These are phyloP conservation scores for Bromus sterilis DNA, from an alignment of 176 grass and related monocot genomes.

Conservation along the genomic window DNA sequence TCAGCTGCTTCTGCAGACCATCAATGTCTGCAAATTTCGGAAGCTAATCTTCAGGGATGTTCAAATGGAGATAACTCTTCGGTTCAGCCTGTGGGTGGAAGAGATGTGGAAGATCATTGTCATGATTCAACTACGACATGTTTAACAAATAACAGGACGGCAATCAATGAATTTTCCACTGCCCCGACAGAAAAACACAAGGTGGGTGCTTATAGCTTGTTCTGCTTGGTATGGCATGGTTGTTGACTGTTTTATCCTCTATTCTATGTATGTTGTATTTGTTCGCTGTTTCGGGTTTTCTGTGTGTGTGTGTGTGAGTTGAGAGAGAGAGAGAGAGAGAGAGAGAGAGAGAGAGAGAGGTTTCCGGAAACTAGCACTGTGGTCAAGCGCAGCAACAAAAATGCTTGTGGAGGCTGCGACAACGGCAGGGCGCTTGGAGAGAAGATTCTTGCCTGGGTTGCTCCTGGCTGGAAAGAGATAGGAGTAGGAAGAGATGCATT, in stretches of 20 bases:
- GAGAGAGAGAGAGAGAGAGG: no score
- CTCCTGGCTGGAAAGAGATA: no score
- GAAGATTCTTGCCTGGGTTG: not conserved
- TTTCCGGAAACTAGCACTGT: no score
- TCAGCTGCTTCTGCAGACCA: not conserved
- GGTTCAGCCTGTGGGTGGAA: constrained; percentile 16
- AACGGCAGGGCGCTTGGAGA: not conserved
- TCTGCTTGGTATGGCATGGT: not conserved
- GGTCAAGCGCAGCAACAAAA: no score
- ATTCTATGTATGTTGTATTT: not conserved
- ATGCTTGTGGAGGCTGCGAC: no score
- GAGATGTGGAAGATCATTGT: constrained; percentile 7
- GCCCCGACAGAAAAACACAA: constrained; percentile 1
- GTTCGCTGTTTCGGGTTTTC: not conserved
- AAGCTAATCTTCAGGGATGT: constrained; percentile 24
- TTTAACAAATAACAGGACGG: constrained; percentile 2
- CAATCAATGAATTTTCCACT: not conserved
- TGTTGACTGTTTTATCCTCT: not conserved
- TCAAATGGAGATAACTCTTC: constrained; percentile 18
- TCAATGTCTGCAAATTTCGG: not conserved
- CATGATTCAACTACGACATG: constrained; percentile 22
- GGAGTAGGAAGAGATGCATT: not conserved
- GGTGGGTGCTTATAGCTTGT: not conserved
- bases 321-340: no score
- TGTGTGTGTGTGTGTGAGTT: no score